Base-by-base conservation (phyloP, 306 rosid genomes). In the Cucurbita maxima region DNA sequence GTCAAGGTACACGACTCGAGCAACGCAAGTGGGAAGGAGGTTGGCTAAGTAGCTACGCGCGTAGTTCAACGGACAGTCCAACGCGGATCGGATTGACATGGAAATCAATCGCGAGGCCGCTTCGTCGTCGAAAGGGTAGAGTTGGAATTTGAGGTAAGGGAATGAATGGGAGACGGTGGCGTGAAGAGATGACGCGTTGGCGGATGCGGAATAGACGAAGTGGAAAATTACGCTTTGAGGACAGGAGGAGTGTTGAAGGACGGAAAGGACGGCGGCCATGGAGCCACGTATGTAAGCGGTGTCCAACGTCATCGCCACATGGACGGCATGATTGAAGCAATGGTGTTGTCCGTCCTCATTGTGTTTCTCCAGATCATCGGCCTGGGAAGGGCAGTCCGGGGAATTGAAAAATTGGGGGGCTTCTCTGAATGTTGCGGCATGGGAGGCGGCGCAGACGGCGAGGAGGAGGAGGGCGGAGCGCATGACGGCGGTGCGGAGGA, bases 331-430 rank as follows among this genome's bases (percentile, higher is more conserved):
- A 30, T 76, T 76, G 0, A 89, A 90, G 76, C 97, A 94, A 7
- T 86, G 60, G 48, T 68, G 71, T 3, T 34, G 30, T 12, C 76
- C 68, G 3, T 34, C 51, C 19, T 81, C 76, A n/a, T 77, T 73
- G 4, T 64, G 56, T 55, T 73, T 75, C 41, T 58, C 51, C 48
- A 56, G n/a, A 10, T 71, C 83, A 41, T 83, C 72, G 48, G 80
- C 22, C 55, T 78, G 41, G 80, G 90, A 75, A 3, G 85, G 81
- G 81, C 97, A 92, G 11, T 84, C 76, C 0, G 87, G 90, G 76
- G 97, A 84, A 79, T 92, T 92, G 82, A 89, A 92, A 84, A 92
- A 92, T 68, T 92, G 85, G 0, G 97, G 97, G 30, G 97, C 97
- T 79, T 92, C 97, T 80, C 77, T 83, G 80, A 89, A 88, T 19